Base-by-base conservation (phyloP, 164 flowering plant genomes). In the Echeveria elegans region DNA sequence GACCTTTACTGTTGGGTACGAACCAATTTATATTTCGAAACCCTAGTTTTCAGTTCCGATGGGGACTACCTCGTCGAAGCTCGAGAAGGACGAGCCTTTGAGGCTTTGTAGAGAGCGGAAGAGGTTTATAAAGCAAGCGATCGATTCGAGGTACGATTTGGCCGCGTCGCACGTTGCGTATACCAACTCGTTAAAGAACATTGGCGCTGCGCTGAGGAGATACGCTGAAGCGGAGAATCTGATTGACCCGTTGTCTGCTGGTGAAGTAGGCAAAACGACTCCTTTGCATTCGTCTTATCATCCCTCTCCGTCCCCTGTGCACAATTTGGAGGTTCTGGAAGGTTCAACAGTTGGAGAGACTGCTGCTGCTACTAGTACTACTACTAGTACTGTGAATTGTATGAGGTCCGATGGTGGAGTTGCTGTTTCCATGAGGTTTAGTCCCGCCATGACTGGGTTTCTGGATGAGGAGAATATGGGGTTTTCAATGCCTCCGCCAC, bases 161-260 rank as follows among this genome's bases (percentile, higher is more conserved):
- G 90, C 99, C 19, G 93, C 93, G 30, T 82, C 95, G 34, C 99
- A 94, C 72, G 82, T 89, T 0, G 82, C 88, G 31, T 94, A 94
- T 76, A 68, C 74, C 64, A 76, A 88, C 26, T 88, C 97, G 29
- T 84, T 94, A 18, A 73, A 78, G 43, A 80, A 71, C 75, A 72
- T 91, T 21, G 99, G 99, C 56, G 40, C 81, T 65, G 85, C 92
- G 60, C 83, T 94, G 5, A 74, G 96, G 41, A 76, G 90, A 29
- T 91, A 81, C 47, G 99, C 97, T 0, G 96, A 88, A 72, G 87
- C 96, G 7, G 92, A 89, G 65, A 79, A 81, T 8, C 47, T 84
- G 71, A 65, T 79, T 21, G 94, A 89, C 47, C 82, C 94, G 0
- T 2, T 78, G 34, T 87, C 96, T 18, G 37, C 7, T 16, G 82